Evolutionary conservation across 345 rosid genomes (phyloP).

Genomic region (Brassica juncea): DNA sequence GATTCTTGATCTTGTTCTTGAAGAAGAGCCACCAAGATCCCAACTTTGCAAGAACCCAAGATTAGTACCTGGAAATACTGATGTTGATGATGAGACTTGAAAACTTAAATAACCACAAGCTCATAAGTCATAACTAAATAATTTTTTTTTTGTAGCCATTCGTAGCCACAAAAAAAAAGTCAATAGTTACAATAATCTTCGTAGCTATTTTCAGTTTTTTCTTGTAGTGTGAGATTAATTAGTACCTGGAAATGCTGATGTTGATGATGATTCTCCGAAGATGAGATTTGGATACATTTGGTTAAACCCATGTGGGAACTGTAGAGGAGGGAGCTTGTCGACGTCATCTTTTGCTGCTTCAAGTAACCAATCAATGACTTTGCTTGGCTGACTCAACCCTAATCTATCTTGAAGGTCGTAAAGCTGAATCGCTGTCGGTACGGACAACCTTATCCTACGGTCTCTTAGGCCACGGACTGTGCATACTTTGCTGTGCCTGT

Average conservation of each 20-base stretch:
- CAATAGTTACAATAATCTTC: too few relatives aligned
- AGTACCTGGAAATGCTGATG: slow-evolving; percentile 31
- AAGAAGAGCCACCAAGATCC: slow-evolving; percentile 46
- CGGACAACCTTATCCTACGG: slow-evolving; percentile 86
- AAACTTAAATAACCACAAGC: too few relatives aligned
- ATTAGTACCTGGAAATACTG: slow-evolving; percentile 34
- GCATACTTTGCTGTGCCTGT: slow-evolving; percentile 96
- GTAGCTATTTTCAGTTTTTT: neutral
- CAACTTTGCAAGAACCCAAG: slow-evolving; percentile 49
- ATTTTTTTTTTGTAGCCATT: too few relatives aligned
- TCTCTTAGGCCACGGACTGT: slow-evolving; percentile 87
- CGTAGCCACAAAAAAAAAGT: too few relatives aligned
- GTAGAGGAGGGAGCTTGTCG: slow-evolving; percentile 84
- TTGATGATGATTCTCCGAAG: slow-evolving; percentile 19
- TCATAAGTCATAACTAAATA: too few relatives aligned
- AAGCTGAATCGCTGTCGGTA: slow-evolving; percentile 85
- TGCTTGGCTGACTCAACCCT: slow-evolving; percentile 87
- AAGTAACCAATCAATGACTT: slow-evolving; percentile 90
- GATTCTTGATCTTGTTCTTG: slow-evolving; percentile 46
- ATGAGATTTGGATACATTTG: slow-evolving; percentile 66
- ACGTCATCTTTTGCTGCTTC: slow-evolving; percentile 76
- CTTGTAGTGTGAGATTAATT: slow-evolving; percentile 29
- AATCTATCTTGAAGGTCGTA: slow-evolving; percentile 91
- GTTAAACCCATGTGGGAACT: slow-evolving; percentile 66
- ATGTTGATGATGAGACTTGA: slow-evolving; percentile 27